phyloP scores from a whole-genome alignment of 1,284 basidiomycete genomes.

The Microbotryomycetes sp. region DNA sequence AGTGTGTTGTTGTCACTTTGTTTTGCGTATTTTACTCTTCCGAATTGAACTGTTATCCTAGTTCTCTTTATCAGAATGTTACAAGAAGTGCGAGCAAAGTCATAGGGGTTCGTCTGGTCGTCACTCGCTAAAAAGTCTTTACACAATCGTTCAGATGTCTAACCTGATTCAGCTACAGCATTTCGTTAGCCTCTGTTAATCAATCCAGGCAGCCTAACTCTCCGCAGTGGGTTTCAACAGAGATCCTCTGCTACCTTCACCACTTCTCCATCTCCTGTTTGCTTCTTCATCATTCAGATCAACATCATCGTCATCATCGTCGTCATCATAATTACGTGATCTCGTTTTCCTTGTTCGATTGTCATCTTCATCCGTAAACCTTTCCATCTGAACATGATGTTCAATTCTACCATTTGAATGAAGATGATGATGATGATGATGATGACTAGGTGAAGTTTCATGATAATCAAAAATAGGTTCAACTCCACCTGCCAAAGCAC shows the following conservation, averaged over 20 bases:
- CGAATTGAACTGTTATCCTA: too few relatives aligned
- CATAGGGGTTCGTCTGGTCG: background rate
- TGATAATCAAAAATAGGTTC: conserved; percentile 24
- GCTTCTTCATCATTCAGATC: conserved; percentile 12
- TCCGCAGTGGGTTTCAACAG: background rate
- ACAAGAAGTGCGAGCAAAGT: too few relatives aligned
- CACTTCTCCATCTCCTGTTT: background rate
- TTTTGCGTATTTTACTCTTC: too few relatives aligned
- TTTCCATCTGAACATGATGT: conserved; percentile 24
- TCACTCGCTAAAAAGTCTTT: background rate
- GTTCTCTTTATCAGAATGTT: background rate
- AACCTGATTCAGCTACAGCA: too few relatives aligned
- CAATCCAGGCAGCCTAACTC: background rate
- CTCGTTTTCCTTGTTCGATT: conserved; percentile 32
- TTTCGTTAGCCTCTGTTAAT: too few relatives aligned
- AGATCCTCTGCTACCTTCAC: background rate
- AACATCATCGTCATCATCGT: conserved; percentile 24
- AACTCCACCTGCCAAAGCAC: conserved; percentile 12
- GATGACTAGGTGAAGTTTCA: background rate
- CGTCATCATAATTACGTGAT: conserved; percentile 24
- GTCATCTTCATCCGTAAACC: conserved; percentile 26
- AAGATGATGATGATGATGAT: background rate
- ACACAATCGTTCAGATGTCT: background rate
- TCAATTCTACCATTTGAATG: conserved; percentile 5
- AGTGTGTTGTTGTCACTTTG: background rate